Base-by-base conservation (phyloP, 306 rosid species). In the Begonia loranthoides region DNA sequence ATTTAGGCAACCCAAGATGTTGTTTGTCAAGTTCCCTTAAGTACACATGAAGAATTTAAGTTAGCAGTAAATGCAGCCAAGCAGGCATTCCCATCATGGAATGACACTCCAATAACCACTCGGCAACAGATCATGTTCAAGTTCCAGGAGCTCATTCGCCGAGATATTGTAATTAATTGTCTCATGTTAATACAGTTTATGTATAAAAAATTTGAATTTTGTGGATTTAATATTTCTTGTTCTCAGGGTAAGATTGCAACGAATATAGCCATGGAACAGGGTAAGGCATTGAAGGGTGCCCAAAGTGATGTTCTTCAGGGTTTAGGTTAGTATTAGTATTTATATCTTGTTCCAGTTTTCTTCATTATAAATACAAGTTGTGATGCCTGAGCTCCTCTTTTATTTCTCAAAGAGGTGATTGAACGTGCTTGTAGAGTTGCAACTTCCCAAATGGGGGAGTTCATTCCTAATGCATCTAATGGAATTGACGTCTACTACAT, bases 1-100 rank as follows among this genome's bases (percentile, higher is more conserved):
- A n/a, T n/a, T 69, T 67, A 78, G 94, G 94, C 94, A 38, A 81
- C 94, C 58, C 94, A 81, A 73, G 87, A 84, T 63, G 70, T 78
- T 71, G 87, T 80, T 50, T 80, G 82, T 66, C 90, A 78, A 69
- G 79, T 80, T 67, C 90, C 79, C 52, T 49, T 76, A 62, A 54
- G 76, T 41, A 78, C 84, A 52, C 65, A 66, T 70, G 94, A 71
- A 59, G 94, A 84, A 65, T 81, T 81, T 63, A 80, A 80, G 75
- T 73, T 76, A 52, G 87, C 94, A 57, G 84, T 81, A 41, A 58
- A 54, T 49, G 80, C 90, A 62, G 94, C 94, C 56, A 81, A 76
- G 71, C 79, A 78, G 58, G 90, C 86, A 38, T 84, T 81, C 63
- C 82, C 73, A 17, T 64, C 66, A 11, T 84, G 94, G 94, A 76